A percentile compares a stretch with the other conserved stretches of the same genome.
Conservation (phyloP, 495 filamentous ascomycete genomes). For the Hamigera avellanea region DNA sequence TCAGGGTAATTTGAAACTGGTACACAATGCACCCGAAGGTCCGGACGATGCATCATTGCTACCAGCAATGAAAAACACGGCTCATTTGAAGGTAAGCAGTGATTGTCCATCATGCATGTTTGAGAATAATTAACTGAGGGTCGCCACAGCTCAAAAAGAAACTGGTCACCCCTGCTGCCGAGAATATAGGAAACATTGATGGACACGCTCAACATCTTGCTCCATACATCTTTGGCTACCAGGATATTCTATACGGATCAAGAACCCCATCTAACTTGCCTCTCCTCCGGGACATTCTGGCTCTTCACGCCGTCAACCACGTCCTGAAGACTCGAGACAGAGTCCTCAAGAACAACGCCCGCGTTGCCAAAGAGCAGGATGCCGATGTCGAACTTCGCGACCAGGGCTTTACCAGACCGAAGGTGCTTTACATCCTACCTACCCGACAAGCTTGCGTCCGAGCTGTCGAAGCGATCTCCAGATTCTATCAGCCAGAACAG, state of each 20-base stretch:
- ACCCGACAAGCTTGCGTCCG: constrained; percentile 75
- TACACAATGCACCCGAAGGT: constrained; percentile 29
- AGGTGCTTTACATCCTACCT: constrained; percentile 79
- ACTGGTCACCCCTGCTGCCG: constrained; percentile 22
- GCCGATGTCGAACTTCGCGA: constrained; percentile 72
- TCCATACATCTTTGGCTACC: constrained; percentile 53
- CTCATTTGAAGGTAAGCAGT: constrained; percentile 24
- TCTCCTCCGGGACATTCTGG: constrained; percentile 57
- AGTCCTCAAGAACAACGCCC: constrained; percentile 83
- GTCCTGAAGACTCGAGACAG: constrained; percentile 86
- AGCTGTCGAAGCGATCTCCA: constrained; percentile 60
- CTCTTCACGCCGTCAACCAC: constrained; percentile 80
- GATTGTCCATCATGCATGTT: not conserved
- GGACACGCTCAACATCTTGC: constrained; percentile 24
- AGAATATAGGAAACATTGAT: constrained; percentile 21
- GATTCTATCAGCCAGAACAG: constrained; percentile 68
- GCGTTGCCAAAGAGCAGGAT: constrained; percentile 46
- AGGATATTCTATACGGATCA: constrained; percentile 68
- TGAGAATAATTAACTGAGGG: not conserved
- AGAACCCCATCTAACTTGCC: constrained; percentile 53
- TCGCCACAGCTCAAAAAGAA: constrained; percentile 33
- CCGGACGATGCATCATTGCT: constrained; percentile 16
- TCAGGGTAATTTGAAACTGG: constrained; percentile 32
- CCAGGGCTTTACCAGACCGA: constrained; percentile 92
- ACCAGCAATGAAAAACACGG: constrained; percentile 23